Evolutionary conservation across 768 basidiomycete genomes (phyloP), one percentile per base, ranked within the genome.

Genomic region (Lentinula sp.): DNA sequence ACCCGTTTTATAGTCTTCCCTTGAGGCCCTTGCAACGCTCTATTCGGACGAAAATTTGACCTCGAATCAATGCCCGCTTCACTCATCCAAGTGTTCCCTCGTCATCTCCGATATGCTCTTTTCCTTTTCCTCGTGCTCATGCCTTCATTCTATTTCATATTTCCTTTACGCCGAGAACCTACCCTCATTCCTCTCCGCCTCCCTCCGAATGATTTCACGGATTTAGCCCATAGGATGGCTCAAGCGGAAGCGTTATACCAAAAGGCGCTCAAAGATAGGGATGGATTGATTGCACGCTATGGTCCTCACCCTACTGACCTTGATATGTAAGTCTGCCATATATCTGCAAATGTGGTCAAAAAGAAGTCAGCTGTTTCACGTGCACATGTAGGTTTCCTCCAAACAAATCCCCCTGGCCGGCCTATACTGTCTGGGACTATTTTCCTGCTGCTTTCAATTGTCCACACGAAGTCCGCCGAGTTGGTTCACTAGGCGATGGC

Each of bases 401-500:
- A 37, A 75, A 80, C 63, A 75, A 74, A 52, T 65, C 74, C 3
- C 84, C 83, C 3, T 84, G 81, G 81, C 82, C 82, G 18, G 72
- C 82, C 4, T 84, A 84, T 65, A 84, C 83, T 16, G 77, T 80
- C 53, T 84, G 82, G 82, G 79, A 82, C 66, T 82, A 79, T 65
- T 82, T 81, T 68, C 78, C 79, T 28, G 75, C 81, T 1, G 73
- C 80, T 5, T 83, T 76, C 69, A 78, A 78, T 65, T 84, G 81
- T 67, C 80, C 82, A 8, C 79, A 80, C 63, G 77, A 80, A 63
- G 65, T 79, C 8, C 74, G 78, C 62, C 79, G 82, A 11, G 66
- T 80, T 10, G 81, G 82, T 43, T 75, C 78, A 13, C 71, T 88
- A 8, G 85, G 85, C 16, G 86, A 87, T 67, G 86, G 87, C 13